A percentile compares a stretch with the other conserved stretches of the same genome.
phyloP scores from a whole-genome alignment of 1,284 basidiomycete species.

The Trichosporon faecale region DNA sequence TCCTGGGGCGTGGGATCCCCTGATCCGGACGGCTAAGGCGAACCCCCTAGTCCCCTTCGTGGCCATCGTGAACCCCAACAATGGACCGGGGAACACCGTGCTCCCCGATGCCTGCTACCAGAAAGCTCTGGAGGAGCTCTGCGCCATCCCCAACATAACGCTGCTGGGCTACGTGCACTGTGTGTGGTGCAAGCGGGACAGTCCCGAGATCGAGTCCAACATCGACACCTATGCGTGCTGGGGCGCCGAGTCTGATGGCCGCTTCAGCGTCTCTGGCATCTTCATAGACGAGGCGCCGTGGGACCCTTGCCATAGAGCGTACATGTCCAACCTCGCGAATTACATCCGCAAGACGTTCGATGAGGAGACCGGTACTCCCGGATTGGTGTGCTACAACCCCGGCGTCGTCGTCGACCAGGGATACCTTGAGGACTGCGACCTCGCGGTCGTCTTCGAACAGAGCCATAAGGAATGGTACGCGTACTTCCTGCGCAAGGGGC shows the following conservation, averaged over 20 bases:
- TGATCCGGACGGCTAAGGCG: slow-evolving; percentile 6
- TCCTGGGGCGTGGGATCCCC: slow-evolving; percentile 11
- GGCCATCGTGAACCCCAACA: slow-evolving; percentile 20
- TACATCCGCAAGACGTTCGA: slow-evolving; percentile 10
- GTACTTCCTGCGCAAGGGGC: slow-evolving; percentile 11
- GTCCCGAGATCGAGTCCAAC: slow-evolving; percentile 9
- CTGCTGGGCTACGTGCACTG: slow-evolving; percentile 20
- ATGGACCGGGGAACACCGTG: slow-evolving; percentile 9
- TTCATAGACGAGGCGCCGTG: slow-evolving; percentile 23
- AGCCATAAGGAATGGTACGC: slow-evolving; percentile 3
- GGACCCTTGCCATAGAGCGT: background rate
- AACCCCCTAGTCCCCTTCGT: slow-evolving; percentile 15
- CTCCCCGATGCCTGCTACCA: slow-evolving; percentile 14
- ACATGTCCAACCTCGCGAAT: slow-evolving; percentile 8
- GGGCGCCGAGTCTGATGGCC: background rate
- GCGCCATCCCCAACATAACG: slow-evolving; percentile 14
- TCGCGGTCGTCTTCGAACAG: slow-evolving; percentile 18
- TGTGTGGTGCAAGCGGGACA: slow-evolving; percentile 12
- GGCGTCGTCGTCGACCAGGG: slow-evolving; percentile 13
- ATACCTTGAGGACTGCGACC: slow-evolving; percentile 13
- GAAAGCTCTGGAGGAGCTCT: slow-evolving; percentile 6
- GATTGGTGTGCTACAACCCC: slow-evolving; percentile 16
- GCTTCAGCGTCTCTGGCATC: slow-evolving; percentile 16
- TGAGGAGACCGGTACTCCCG: background rate
- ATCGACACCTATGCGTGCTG: slow-evolving; percentile 17